Base-by-base conservation (phyloP, 305 asterid species). In the Solanum hybrid region DNA sequence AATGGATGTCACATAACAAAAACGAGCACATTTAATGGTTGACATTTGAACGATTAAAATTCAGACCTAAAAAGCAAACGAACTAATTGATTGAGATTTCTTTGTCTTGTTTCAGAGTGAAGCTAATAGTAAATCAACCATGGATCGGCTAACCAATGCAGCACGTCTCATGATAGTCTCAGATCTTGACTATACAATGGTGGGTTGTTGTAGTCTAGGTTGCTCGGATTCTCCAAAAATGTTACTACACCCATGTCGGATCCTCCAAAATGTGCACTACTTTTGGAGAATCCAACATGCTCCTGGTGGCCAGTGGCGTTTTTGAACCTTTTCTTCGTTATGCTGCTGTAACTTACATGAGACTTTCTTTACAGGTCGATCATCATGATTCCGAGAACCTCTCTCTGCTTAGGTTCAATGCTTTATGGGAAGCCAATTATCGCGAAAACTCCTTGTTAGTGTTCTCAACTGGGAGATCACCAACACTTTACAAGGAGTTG, bases 171-270 rank as follows among this genome's bases (percentile, higher is more conserved):
- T 97, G 99, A 95, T 97, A 68, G 98, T 97, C 87, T 97, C 99
- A 1, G 98, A 97, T 96, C 99, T 97, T 91, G 99, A 97, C 91
- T 95, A 94, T 87, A 97, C 99, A 33, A 97, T 97, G 99, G 99
- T 97, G 91, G 89, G 96, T 87, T 86, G 24, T 91, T 88, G 17
- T 39, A 14, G 73, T 81, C n/a, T 45, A 20, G 72, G 72, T 20
- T 61, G 1, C 24, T 61, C 72, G 24, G 24, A 20, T 7, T 61
- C 72, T 20, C 26, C 72, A 61, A 61, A 20, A 20, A 20, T 61
- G 10, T 61, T 61, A 20, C 72, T 0, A 9, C 72, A 20, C 26
- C 72, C 26, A 61, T 61, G 72, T 61, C 2, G 0, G 24, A 61
- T 20, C 72, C 72, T 61, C 72, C 24, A 61, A 61, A 57, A 61